Conservation (phyloP, 129 eudicot genomes). For the Heracleum sosnowskyi region DNA sequence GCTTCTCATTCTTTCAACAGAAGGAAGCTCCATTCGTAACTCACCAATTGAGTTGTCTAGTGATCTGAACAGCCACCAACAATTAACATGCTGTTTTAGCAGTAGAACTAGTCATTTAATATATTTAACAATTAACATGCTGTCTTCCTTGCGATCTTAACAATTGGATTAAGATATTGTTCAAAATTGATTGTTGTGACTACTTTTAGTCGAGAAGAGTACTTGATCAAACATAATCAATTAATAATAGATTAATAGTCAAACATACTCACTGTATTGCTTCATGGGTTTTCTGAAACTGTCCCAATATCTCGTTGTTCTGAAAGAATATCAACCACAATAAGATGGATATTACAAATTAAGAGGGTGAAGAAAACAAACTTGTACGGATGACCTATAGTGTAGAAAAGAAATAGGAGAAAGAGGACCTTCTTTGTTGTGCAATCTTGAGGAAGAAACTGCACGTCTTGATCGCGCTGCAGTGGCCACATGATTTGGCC, state of each 20-base stretch:
- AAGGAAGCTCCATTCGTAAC: slow-evolving; percentile 46
- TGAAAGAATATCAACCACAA: slow-evolving; percentile 19
- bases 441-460: slow-evolving; percentile 37
- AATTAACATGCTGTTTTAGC: neutral
- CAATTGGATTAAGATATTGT: neutral
- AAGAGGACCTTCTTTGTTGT: slow-evolving; percentile 36
- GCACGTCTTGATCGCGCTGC: slow-evolving; percentile 29
- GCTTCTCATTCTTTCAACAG: slow-evolving; percentile 20
- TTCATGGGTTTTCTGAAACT: slow-evolving; percentile 47
- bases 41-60: slow-evolving; percentile 39
- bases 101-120: neutral
- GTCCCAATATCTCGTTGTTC: slow-evolving; percentile 36
- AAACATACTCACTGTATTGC: slow-evolving; percentile 46
- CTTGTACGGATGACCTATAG: neutral
- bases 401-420: neutral
- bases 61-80: slow-evolving; percentile 27
- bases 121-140: no score
- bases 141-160: no score
- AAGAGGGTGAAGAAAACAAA: slow-evolving; percentile 2
- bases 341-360: neutral
- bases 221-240: neutral
- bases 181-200: neutral
- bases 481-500: slow-evolving; percentile 18
- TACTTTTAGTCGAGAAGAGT: neutral
- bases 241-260: neutral